These are phyloP conservation scores for Zymoseptoria ardabiliae DNA, from an alignment of 2,329 filamentous ascomycete genomes.

Conservation along the genomic window DNA sequence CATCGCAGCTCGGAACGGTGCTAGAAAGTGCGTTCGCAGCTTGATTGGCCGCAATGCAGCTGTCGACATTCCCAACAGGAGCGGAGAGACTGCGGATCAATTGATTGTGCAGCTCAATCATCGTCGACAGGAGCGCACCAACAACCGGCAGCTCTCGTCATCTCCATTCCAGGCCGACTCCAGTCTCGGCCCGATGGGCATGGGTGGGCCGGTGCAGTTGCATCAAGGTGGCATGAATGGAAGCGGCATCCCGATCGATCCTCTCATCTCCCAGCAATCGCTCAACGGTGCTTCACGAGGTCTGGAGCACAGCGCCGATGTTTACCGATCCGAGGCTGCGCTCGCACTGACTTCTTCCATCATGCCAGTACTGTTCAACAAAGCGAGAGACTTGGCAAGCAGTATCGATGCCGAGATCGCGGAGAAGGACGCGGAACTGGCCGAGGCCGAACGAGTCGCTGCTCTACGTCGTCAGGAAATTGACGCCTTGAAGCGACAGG, in stretches of 20 bases:
- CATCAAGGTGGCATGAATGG: slow-evolving; percentile 13
- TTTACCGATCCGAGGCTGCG: slow-evolving; percentile 40
- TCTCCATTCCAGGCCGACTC: slow-evolving; percentile 43
- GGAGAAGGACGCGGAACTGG: slow-evolving; percentile 55
- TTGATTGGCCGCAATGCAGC: slow-evolving; percentile 70
- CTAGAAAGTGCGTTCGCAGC: slow-evolving; percentile 64
- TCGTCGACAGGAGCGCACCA: slow-evolving; percentile 51
- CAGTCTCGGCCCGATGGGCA: slow-evolving; percentile 9
- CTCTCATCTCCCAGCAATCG: slow-evolving; percentile 16
- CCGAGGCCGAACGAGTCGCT: slow-evolving; percentile 42
- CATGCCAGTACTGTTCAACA: slow-evolving; percentile 47
- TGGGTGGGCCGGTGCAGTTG: slow-evolving; percentile 24
- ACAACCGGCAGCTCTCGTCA: slow-evolving; percentile 65
- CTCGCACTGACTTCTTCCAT: slow-evolving; percentile 57
- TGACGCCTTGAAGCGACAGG: slow-evolving; percentile 46
- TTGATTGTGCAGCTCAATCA: slow-evolving; percentile 69
- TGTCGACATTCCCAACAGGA: slow-evolving; percentile 72
- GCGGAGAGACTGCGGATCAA: slow-evolving; percentile 77
- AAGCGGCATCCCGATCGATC: slow-evolving; percentile 19
- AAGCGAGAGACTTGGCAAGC: slow-evolving; percentile 36
- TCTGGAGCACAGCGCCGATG: slow-evolving; percentile 20
- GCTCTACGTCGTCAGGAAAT: slow-evolving; percentile 62
- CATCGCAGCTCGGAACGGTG: slow-evolving; percentile 77
- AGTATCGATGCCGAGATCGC: slow-evolving; percentile 66
- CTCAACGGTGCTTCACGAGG: slow-evolving; percentile 5